Base-by-base conservation (phyloP, 495 filamentous ascomycete species). In the Podospora bellae-mahoneyi region DNA sequence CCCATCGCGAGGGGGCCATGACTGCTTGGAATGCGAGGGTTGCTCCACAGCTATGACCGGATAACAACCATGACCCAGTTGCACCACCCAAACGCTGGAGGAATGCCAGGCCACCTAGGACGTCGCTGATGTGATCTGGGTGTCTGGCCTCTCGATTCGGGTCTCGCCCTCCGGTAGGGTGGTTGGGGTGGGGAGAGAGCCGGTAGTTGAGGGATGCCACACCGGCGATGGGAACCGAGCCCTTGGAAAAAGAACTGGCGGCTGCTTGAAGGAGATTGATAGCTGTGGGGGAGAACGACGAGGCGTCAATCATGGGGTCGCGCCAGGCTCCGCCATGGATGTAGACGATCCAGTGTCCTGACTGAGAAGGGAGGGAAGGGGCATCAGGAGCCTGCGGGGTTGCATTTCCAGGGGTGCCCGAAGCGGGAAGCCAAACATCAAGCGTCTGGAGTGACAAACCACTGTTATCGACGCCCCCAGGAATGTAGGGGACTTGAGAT, bases 251-350 rank as follows among this genome's bases (percentile, higher is more conserved):
- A 19, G n/a, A 18, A 30, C 54, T 23, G 18, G 53, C 30, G 26
- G 56, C 19, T 18, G 9, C 19, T 6, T 26, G 64, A 18, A 77
- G 68, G 53, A 74, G 64, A 39, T 63, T 30, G 19, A 19, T 5
- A 28, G 71, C 74, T 23, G 74, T 59, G 3, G 69, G 13, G 30
- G 61, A 30, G 64, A 77, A 73, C 68, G 90, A 86, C 30, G 78
- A 65, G 6, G 79, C 68, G 19, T 85, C 78, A 64, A 88, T 77
- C 60, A 75, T 76, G 59, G 92, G 92, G 73, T 96, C 93, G 66
- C 91, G 86, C 91, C 92, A 97, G 73, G 90, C 93, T 73, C 93
- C 93, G 72, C 94, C 92, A 80, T 96, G 94, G 76, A 97, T 89
- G 79, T 87, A 93, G 72, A 90, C 87, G 48, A 77, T 23, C 66